Base-by-base conservation (phyloP, 352 stramenopile species). In the Lagenidium sp. region DNA sequence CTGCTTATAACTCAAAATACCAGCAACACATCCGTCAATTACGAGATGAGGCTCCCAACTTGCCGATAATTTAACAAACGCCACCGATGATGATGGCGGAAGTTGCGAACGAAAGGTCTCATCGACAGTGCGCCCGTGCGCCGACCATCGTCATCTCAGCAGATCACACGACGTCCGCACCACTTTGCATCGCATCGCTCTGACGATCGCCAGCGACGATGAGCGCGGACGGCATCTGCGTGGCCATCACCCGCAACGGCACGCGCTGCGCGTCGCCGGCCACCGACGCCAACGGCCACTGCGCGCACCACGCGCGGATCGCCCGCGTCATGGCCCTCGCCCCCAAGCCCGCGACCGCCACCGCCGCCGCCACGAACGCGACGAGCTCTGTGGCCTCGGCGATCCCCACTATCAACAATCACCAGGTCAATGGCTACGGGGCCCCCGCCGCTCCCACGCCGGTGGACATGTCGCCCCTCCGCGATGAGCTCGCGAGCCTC, bases 241-340 rank as follows among this genome's bases (percentile, higher is more conserved):
- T 57, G 24, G 69, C 70, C 36, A 60, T 75, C 22, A 88, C 72
- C 30, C 77, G 87, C 63, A 81, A 64, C 30, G 81, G 81, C 34
- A 48, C 51, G 50, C 74, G 75, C 13, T 93, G 81, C 44, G 57
- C 66, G 41, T 80, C 73, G 11, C 30, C 52, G 1, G 73, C 68
- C 8, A 64, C 63, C 32, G 60, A 61, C 21, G 42, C 57, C 8
- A 56, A 44, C 10, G 68, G 62, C 19, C 61, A 81, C 30, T 93
- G 81, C 50, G 63, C 75, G 29, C 81, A 93, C 47, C 81, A 93
- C 53, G 66, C 70, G 43, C 75, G 81, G 8, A 84, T 93, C 60
- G 69, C 76, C 29, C 75, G 81, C 20, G 57, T 90, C 36, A 81
- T 93, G 72, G 76, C 77, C 26, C 55, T 93, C 12, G 81, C 74